Percentiles rank a stretch among this genome's conserved stretches.
Conservation (phyloP, 768 basidiomycete genomes). For the Pisolithus albus region DNA sequence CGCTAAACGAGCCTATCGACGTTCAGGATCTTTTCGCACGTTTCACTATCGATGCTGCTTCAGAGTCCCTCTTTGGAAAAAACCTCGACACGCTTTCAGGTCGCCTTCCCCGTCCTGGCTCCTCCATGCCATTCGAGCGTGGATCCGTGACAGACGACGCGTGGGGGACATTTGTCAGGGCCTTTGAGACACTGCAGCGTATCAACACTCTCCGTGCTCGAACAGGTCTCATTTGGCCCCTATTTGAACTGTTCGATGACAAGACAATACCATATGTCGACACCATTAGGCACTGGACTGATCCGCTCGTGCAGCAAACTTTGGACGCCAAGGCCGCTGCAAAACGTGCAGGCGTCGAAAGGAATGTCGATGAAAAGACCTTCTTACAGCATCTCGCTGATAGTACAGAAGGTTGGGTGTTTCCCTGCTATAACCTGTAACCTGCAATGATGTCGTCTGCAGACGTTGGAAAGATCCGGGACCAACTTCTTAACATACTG, state of each 20-base stretch:
- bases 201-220: slow-evolving; percentile 30
- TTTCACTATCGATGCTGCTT: slow-evolving; percentile 65
- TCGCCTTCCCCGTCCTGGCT: slow-evolving; percentile 43
- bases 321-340: slow-evolving; percentile 38
- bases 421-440: neutral
- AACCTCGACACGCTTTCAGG: slow-evolving; percentile 56
- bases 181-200: slow-evolving; percentile 36
- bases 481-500: slow-evolving; percentile 72
- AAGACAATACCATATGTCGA: slow-evolving; percentile 29
- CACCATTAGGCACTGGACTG: slow-evolving; percentile 40
- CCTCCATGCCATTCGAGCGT: slow-evolving; percentile 44
- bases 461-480: slow-evolving; percentile 65
- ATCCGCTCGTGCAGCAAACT: slow-evolving; percentile 54
- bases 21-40: slow-evolving; percentile 63
- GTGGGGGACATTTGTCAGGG: slow-evolving; percentile 50
- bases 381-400: slow-evolving; percentile 64
- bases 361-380: slow-evolving; percentile 44
- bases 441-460: slow-evolving; percentile 8
- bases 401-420: slow-evolving; percentile 49
- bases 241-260: slow-evolving; percentile 37
- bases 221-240: slow-evolving; percentile 37
- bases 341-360: slow-evolving; percentile 33
- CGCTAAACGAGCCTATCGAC: slow-evolving; percentile 42
- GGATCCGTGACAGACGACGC: slow-evolving; percentile 53
- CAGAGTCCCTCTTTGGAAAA: slow-evolving; percentile 66